Percentiles rank a stretch among this genome's conserved stretches.
These are phyloP conservation scores for Castanospermum australe DNA, from an alignment of 306 rosid species.

Conservation along the genomic window DNA sequence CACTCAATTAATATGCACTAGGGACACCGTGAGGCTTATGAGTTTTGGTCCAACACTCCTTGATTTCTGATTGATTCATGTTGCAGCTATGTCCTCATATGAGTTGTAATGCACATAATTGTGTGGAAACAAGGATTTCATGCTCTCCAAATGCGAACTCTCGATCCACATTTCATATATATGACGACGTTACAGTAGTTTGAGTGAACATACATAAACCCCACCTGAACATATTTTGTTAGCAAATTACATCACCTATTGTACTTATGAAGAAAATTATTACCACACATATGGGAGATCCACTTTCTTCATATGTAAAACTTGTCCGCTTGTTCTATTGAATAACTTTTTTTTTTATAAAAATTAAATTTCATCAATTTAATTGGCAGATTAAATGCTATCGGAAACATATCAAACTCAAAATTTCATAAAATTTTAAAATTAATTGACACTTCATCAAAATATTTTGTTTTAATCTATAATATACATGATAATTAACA, in stretches of 20 bases:
- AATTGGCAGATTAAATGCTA: too few relatives aligned
- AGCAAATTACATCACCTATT: not conserved
- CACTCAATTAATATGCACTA: not conserved
- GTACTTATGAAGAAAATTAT: not conserved
- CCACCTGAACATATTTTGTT: not conserved
- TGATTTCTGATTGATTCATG: not conserved
- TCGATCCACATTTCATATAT: not conserved
- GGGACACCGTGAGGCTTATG: not conserved
- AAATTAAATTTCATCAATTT: too few relatives aligned
- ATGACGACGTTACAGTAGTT: not conserved
- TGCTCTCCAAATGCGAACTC: not conserved
- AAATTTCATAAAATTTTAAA: too few relatives aligned
- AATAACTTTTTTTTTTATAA: too few relatives aligned
- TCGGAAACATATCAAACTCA: too few relatives aligned
- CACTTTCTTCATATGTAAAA: too few relatives aligned
- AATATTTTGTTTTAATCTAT: too few relatives aligned
- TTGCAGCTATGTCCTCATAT: not conserved
- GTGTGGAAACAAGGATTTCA: not conserved
- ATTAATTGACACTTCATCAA: too few relatives aligned
- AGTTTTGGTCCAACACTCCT: too few relatives aligned
- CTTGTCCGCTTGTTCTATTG: too few relatives aligned
- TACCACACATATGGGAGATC: too few relatives aligned
- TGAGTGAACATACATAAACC: not conserved
- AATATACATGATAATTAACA: too few relatives aligned
- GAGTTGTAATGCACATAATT: not conserved